These are phyloP conservation scores for Verticillium nonalfalfae DNA, from an alignment of 2,329 filamentous ascomycete genomes.

Conservation along the genomic window DNA sequence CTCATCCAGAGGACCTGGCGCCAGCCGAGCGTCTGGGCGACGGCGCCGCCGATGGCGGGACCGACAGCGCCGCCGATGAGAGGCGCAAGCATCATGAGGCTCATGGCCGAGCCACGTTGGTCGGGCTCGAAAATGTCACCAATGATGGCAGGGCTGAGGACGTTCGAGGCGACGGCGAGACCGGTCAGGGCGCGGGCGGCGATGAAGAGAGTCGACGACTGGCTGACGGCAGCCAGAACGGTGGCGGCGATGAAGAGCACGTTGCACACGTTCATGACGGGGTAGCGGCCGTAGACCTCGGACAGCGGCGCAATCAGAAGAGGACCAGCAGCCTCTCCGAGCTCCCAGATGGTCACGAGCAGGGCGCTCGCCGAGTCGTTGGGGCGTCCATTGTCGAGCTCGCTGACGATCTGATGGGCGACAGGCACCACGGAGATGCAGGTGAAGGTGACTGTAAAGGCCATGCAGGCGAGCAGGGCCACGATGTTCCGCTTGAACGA, in stretches of 20 bases:
- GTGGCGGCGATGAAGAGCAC: slow-evolving; percentile 42
- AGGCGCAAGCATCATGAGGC: slow-evolving; percentile 48
- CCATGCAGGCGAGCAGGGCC: slow-evolving; percentile 44
- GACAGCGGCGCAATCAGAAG: slow-evolving; percentile 55
- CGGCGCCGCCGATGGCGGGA: slow-evolving; percentile 46
- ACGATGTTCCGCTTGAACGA: slow-evolving; percentile 48
- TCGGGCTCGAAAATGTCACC: slow-evolving; percentile 56
- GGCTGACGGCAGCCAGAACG: slow-evolving; percentile 36
- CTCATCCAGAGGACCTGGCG: slow-evolving; percentile 44
- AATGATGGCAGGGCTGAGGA: slow-evolving; percentile 56
- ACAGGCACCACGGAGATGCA: slow-evolving; percentile 51
- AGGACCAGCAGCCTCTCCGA: slow-evolving; percentile 58
- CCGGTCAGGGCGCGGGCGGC: slow-evolving; percentile 52
- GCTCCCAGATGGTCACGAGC: slow-evolving; percentile 65
- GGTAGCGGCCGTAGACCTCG: slow-evolving; percentile 52
- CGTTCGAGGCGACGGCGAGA: slow-evolving; percentile 56
- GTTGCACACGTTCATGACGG: slow-evolving; percentile 48
- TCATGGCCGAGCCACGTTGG: slow-evolving; percentile 52
- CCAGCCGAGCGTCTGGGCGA: slow-evolving; percentile 51
- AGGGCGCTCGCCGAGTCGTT: slow-evolving; percentile 46
- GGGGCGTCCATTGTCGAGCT: slow-evolving; percentile 30
- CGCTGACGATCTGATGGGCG: slow-evolving; percentile 41
- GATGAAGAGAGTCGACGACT: slow-evolving; percentile 40
- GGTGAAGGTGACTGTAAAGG: slow-evolving; percentile 53
- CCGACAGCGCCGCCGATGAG: slow-evolving; percentile 51